Evolutionary conservation across 352 stramenopile genomes (phyloP).

Genomic region (Globisporangium canariense): DNA sequence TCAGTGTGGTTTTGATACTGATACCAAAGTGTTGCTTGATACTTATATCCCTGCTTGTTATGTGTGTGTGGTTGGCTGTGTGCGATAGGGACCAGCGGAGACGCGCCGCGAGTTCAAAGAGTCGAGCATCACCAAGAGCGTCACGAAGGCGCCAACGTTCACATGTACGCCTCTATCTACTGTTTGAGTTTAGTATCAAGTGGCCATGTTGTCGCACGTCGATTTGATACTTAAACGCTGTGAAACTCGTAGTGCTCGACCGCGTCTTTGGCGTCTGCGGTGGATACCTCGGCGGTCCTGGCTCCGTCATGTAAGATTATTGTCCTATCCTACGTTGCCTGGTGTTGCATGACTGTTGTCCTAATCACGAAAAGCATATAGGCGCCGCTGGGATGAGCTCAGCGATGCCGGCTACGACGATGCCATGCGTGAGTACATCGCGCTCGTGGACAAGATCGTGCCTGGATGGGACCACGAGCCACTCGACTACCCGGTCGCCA

Average conservation of each 20-base stretch:
- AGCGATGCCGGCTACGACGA: constrained; percentile 35
- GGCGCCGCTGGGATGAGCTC: constrained; percentile 62
- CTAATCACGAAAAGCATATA: constrained; percentile 17
- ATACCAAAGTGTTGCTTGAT: neutral
- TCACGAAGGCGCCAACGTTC: constrained; percentile 11
- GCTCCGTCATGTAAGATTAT: constrained; percentile 52
- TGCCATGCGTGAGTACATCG: constrained; percentile 58
- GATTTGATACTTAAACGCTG: neutral
- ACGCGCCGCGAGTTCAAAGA: constrained; percentile 41
- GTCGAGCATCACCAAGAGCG: constrained; percentile 24
- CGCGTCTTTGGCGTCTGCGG: constrained; percentile 51
- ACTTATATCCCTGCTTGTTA: neutral
- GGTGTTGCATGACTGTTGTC: neutral
- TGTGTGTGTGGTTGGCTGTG: neutral
- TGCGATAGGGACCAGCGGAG: constrained; percentile 47
- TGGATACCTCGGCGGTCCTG: constrained; percentile 36
- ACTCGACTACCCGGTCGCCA: constrained; percentile 49
- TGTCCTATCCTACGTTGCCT: neutral
- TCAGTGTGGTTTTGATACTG: neutral
- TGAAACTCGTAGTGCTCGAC: constrained; percentile 19
- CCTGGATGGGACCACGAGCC: constrained; percentile 54
- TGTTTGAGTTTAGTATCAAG: neutral
- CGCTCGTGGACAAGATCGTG: constrained; percentile 54
- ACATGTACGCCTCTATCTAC: constrained; percentile 14
- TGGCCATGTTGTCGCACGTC: neutral